Base-by-base conservation (phyloP, 2,329 filamentous ascomycete genomes). In the Diaporthe ilicicola region DNA sequence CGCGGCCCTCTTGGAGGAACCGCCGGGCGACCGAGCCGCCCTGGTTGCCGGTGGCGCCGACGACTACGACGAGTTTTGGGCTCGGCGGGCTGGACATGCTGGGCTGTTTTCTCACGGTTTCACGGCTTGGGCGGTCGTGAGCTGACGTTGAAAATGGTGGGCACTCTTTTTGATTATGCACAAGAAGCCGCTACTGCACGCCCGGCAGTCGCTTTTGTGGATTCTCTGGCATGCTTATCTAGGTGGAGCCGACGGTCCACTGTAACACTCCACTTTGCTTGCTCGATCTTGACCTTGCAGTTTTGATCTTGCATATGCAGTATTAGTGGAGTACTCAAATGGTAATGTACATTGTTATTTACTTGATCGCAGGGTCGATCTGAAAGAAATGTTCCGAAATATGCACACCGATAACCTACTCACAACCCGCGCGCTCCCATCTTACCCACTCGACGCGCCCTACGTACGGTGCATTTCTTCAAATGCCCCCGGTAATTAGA, bases 21-120 rank as follows among this genome's bases (percentile, higher is more conserved):
- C 82, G 79, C 32, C 83, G 83, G 44, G 83, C 84, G n/a, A 88
- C 85, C 4, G 84, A 85, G n/a, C 85, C 84, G 70, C 86, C 86
- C 72, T 88, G 85, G 70, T 83, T 84, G 48, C 84, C 86, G 10
- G 85, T 87, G 29, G 83, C 84, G 17, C 85, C 85, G 59, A 86
- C 78, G 6, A 87, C 82, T 27, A 81, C 81, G 50, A 86, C 76
- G 64, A 86, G 74, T 69, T 84, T 85, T n/a, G 67, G 53, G 17
- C 27, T 8, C 27, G 66, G 12, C 0, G 66, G 4, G 17, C 4
- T 42, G 17, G 42, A 13, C 66, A 68, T 59, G 10, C 15, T 76
- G 61, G 9, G 34, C 32, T 53, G 22, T 39, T 27, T 7, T 32
- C 24, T 29, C 13, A 6, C 19, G 2, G 29, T 0, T 15, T 39